Evolutionary conservation across 2,329 filamentous ascomycete genomes (phyloP).

Genomic region (Claviceps africana): DNA sequence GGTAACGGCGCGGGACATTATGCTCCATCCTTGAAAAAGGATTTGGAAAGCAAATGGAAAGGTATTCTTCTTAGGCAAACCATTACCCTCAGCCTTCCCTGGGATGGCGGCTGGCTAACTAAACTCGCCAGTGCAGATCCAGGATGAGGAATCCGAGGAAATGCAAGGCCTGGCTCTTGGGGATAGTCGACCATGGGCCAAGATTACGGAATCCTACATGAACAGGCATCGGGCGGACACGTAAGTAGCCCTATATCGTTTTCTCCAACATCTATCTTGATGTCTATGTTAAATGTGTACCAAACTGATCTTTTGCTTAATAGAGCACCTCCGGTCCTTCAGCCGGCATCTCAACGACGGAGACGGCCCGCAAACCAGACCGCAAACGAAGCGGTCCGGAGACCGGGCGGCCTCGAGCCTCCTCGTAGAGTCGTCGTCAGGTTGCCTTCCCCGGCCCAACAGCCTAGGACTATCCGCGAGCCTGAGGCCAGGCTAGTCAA

Average conservation of each 20-base stretch:
- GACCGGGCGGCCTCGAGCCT: slow-evolving; percentile 2
- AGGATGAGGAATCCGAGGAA: slow-evolving; percentile 12
- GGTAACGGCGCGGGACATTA: slow-evolving; percentile 6
- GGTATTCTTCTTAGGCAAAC: slow-evolving; percentile 4
- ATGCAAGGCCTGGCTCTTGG: slow-evolving; percentile 11
- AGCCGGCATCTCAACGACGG: not conserved
- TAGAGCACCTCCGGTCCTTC: slow-evolving; percentile 8
- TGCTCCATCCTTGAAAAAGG: slow-evolving; percentile 5
- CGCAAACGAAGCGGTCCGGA: not conserved
- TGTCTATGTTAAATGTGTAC: not conserved
- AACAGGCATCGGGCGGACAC: slow-evolving; percentile 3
- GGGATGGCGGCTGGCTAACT: not conserved
- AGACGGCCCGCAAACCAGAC: not conserved
- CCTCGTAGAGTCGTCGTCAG: not conserved
- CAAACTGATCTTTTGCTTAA: not conserved
- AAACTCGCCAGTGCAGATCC: slow-evolving; percentile 6
- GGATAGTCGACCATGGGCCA: slow-evolving; percentile 12
- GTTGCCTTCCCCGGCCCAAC: not conserved
- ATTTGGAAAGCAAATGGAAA: slow-evolving; percentile 9
- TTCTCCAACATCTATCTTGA: not conserved
- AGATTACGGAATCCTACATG: slow-evolving; percentile 4
- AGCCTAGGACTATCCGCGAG: not conserved
- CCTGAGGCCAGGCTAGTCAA: not conserved
- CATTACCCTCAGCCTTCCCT: not conserved
- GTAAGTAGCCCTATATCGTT: slow-evolving; percentile 2